Base-by-base conservation (phyloP, 2,329 filamentous ascomycete species). In the Paraconiothyrium sp. region DNA sequence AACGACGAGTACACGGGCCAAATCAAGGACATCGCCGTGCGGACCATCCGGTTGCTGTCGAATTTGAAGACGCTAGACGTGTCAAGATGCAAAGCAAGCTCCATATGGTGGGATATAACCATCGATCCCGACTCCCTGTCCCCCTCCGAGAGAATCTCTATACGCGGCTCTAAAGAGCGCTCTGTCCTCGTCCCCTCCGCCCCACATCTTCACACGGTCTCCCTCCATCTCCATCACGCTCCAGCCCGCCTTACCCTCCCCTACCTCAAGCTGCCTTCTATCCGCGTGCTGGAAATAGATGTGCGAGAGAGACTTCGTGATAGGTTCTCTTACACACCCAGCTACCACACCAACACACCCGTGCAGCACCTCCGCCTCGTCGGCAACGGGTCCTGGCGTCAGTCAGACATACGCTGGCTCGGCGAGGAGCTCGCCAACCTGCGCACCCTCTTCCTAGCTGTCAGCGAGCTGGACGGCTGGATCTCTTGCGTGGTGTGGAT, bases 201-300 rank as follows among this genome's bases (percentile, higher is more conserved):
- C 14, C 13, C 50, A 9, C 50, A 24, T 41, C 50, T 54, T 13
- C 50, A 16, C 7, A 14, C 16, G 3, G n/a, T 54, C 11, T 54
- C 34, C 11, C 34, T 54, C 3, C 32, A 41, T 30, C 16, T 54
- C 7, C 9, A 34, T 4, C n/a, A 43, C 11, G 3, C 13, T 10
- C 54, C 54, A 4, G 54, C 30, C 13, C 27, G 14, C 13, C 20
- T 4, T 9, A 11, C 48, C 14, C 22, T 56, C n/a, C 41, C 54
- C 7, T 56, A 34, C 20, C 27, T 56, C 5, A 34, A 13, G 41
- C 41, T 56, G 14, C 9, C 41, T 14, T 34, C 41, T 22, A 13
- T 56, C 22, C 7, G 32, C 13, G 24, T 14, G 54, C 27, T 56
- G 24, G 54, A 47, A 24, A 10, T 56, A 11, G 54, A 56, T 34